These are phyloP conservation scores for Saprolegnia diclina DNA, from an alignment of 352 stramenopile genomes.

Conservation along the genomic window DNA sequence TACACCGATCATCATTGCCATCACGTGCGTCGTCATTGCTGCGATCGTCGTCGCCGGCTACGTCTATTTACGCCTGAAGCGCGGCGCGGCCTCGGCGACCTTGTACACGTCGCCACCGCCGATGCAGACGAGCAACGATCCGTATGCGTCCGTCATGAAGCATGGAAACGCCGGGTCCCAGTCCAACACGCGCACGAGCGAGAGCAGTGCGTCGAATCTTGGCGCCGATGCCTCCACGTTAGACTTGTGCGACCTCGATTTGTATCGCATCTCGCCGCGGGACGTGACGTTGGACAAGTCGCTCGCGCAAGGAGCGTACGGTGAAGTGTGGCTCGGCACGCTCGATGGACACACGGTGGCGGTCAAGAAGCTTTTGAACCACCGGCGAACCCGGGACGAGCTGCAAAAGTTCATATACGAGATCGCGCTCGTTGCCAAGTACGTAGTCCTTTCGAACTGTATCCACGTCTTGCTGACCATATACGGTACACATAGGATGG, in stretches of 20 bases:
- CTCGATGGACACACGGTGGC: slow-evolving; percentile 65
- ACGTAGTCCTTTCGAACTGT: background rate
- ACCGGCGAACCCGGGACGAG: slow-evolving; percentile 53
- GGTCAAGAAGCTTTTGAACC: slow-evolving; percentile 49
- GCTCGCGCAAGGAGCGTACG: slow-evolving; percentile 56
- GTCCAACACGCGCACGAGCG: background rate
- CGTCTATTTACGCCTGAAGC: background rate
- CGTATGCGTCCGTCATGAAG: background rate
- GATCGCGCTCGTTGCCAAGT: slow-evolving; percentile 51
- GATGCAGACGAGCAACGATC: background rate
- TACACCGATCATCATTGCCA: background rate
- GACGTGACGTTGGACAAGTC: slow-evolving; percentile 52
- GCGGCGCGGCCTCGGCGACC: background rate
- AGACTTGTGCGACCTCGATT: slow-evolving; percentile 18
- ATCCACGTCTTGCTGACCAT: background rate
- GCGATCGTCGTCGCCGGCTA: background rate
- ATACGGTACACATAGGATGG: slow-evolving; percentile 29
- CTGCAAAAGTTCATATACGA: slow-evolving; percentile 52
- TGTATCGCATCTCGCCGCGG: background rate
- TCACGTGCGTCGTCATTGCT: background rate
- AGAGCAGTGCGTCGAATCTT: background rate
- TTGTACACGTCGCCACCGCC: background rate
- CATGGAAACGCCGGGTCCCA: background rate
- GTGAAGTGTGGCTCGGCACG: slow-evolving; percentile 59
- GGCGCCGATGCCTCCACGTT: background rate